phyloP scores from a whole-genome alignment of 345 rosid genomes.

The Rhodomyrtus tomentosa region DNA sequence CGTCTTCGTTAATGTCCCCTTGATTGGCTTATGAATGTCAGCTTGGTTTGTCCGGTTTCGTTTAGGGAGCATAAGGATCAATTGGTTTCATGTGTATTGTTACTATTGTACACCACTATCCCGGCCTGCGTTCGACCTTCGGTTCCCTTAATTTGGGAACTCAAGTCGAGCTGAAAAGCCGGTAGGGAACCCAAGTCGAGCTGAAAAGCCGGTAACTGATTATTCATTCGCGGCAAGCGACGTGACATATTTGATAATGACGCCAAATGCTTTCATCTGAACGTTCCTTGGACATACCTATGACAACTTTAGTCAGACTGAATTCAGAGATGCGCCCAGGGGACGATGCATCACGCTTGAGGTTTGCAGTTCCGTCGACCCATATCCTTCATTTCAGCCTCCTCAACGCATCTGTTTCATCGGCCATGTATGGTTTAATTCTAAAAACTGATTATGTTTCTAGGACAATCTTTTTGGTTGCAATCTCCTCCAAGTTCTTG shows the following conservation, averaged over 20 bases:
- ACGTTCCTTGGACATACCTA: not conserved
- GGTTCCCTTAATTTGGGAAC: not conserved
- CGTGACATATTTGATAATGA: not conserved
- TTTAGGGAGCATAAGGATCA: not conserved
- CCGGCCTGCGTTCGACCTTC: not conserved
- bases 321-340: not conserved
- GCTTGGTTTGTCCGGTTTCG: not conserved
- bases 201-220: not conserved
- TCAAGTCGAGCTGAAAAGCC: not conserved
- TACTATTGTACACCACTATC: too few species aligned
- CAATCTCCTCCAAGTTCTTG: not conserved
- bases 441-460: not conserved
- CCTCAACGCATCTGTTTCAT: not conserved
- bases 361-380: not conserved
- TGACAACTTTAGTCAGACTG: not conserved
- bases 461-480: not conserved
- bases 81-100: not conserved
- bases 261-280: not conserved
- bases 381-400: not conserved
- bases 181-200: too few species aligned
- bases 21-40: not conserved
- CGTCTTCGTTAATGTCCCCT: not conserved
- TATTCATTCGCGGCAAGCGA: not conserved
- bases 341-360: not conserved
- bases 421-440: not conserved